These are phyloP conservation scores for Phanerodontia chrysosporium DNA, from an alignment of 768 basidiomycete genomes.

Conservation along the genomic window DNA sequence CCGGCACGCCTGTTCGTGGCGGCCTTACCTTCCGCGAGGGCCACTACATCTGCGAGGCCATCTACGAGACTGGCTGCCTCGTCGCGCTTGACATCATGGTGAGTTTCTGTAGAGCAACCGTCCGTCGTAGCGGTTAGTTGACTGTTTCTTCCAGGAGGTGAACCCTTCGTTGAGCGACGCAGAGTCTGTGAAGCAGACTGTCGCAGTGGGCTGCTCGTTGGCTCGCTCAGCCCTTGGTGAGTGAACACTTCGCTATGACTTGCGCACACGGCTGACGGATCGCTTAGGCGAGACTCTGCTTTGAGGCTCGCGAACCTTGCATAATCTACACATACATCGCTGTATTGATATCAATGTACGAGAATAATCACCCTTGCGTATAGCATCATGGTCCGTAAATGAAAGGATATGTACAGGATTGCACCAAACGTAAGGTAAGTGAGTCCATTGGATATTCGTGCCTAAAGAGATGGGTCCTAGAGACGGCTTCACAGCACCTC, in stretches of 20 bases:
- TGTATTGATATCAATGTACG: not conserved
- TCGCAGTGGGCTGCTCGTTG: slow-evolving; percentile 85
- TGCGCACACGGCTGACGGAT: not conserved
- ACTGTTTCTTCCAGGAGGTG: slow-evolving; percentile 49
- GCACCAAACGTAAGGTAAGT: not conserved
- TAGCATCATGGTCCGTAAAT: not conserved
- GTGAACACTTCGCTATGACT: not conserved
- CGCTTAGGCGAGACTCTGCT: slow-evolving; percentile 11
- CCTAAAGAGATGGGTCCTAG: no score
- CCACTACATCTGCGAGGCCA: slow-evolving; percentile 94
- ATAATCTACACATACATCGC: not conserved
- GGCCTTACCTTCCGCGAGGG: slow-evolving; percentile 96
- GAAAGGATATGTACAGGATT: not conserved
- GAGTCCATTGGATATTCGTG: no score
- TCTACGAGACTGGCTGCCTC: slow-evolving; percentile 88
- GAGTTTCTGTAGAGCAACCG: not conserved
- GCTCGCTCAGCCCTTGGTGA: slow-evolving; percentile 80
- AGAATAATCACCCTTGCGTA: not conserved
- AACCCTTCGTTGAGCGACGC: slow-evolving; percentile 88
- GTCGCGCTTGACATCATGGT: slow-evolving; percentile 96
- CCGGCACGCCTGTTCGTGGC: slow-evolving; percentile 91
- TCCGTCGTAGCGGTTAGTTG: slow-evolving; percentile 32
- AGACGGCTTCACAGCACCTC: not conserved
- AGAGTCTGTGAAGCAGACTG: slow-evolving; percentile 76
- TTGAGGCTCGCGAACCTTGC: not conserved